Percentiles rank a stretch among this genome's conserved stretches.
These are phyloP conservation scores for Nymphaea thermarum DNA, from an alignment of 164 flowering plant species.

Conservation along the genomic window DNA sequence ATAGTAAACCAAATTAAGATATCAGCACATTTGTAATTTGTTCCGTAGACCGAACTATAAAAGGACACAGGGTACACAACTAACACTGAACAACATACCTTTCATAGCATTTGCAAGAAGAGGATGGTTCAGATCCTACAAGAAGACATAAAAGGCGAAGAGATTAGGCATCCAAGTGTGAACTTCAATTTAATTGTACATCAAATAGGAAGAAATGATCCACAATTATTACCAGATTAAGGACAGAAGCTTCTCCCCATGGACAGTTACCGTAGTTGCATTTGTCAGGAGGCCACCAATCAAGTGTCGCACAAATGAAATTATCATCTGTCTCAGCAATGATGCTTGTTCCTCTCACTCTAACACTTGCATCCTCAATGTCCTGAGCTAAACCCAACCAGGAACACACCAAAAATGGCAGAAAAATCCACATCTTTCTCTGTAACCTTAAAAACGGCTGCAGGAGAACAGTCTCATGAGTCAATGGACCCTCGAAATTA, in stretches of 20 bases:
- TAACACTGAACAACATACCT: background rate
- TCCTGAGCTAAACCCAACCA: background rate
- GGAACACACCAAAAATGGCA: background rate
- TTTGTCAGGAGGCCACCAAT: constrained; percentile 39
- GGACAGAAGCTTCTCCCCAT: constrained; percentile 23
- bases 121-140: background rate
- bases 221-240: constrained; percentile 16
- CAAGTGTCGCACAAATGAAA: constrained; percentile 32
- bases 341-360: constrained; percentile 7
- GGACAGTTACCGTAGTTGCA: constrained; percentile 27
- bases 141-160: background rate
- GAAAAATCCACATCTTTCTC: background rate
- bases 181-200: background rate
- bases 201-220: background rate
- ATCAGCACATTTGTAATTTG: too few relatives aligned
- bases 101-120: background rate
- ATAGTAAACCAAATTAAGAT: too few relatives aligned
- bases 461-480: background rate
- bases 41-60: too few relatives aligned
- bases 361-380: constrained; percentile 16
- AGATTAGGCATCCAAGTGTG: background rate
- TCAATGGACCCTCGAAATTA: too few relatives aligned
- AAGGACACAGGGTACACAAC: background rate
- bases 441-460: background rate
- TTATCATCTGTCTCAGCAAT: constrained; percentile 21